Evolutionary conservation across 2,329 filamentous ascomycete genomes (phyloP), one percentile per base, ranked within the genome.

Genomic region (Xylariaceae sp.): DNA sequence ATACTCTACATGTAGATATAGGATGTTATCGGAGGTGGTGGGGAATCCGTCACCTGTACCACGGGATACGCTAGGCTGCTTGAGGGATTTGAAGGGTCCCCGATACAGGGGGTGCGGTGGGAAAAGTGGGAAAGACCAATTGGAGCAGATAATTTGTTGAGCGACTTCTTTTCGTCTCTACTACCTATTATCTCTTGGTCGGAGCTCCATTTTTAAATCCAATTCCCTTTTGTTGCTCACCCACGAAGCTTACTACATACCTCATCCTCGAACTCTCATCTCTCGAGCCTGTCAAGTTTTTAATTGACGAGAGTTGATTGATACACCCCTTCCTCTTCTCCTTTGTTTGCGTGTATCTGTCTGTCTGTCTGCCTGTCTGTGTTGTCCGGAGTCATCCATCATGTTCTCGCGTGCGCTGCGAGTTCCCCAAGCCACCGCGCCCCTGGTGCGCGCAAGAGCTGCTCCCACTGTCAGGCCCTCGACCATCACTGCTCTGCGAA

Each of bases 321-420:
- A n/a, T n/a, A n/a, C 40, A 44, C 23, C n/a, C 37, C 40, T 29
- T 11, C 25, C 29, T 34, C 43, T 23, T 21, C 20, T 40, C 41
- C 12, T 45, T 16, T 23, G 11, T 17, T 11, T 22, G 34, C 25
- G 11, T 11, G 17, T 11, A 20, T 23, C 33, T 22, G 21, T 16
- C 17, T 17, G 19, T 37, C 42, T 44, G 39, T 21, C 27, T 40
- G 22, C 29, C 17, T 27, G 25, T 42, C 23, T 21, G 43, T 42
- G 22, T 37, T 22, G 33, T 40, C 29, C 29, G n/a, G 22, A 25
- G 29, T 22, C 48, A 34, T 29, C 42, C 55, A 67, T 65, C 67
- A 88, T 88, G 85, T 81, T 88, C 70, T 86, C 84, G 64, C 78
- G 83, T 73, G 75, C 82, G 67, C 71, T 85, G 65, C 77, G 81